Evolutionary conservation across 345 rosid species (phyloP).

Genomic region (thale cress (Arabidopsis thaliana)): TAIR10.1 NC_003074.8:18191001-18191500

Average conservation of each 20-base stretch:
- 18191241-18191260: constrained; percentile 15
- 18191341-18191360: background rate
- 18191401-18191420: background rate
- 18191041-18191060: constrained; percentile 7
- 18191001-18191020: background rate
- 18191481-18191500: background rate
- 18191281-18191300: background rate
- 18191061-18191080: constrained; percentile 75
- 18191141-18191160: constrained; percentile 47
- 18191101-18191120: constrained; percentile 58
- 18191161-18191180: constrained; percentile 45
- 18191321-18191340: background rate
- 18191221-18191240: too few relatives aligned
- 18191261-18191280: constrained; percentile 30
- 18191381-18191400: background rate
- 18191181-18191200: constrained; percentile 47
- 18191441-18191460: background rate
- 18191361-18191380: background rate
- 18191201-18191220: constrained; percentile 23
- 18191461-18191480: constrained; percentile 3
- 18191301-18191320: background rate
- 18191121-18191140: constrained; percentile 55
- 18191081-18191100: constrained; percentile 55
- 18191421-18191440: background rate
- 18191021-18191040: constrained; percentile 2